Percentiles rank a stretch among this genome's conserved stretches.
phyloP scores from a whole-genome alignment of 1,284 basidiomycete species.

The Phellopilus nigrolimitatus region DNA sequence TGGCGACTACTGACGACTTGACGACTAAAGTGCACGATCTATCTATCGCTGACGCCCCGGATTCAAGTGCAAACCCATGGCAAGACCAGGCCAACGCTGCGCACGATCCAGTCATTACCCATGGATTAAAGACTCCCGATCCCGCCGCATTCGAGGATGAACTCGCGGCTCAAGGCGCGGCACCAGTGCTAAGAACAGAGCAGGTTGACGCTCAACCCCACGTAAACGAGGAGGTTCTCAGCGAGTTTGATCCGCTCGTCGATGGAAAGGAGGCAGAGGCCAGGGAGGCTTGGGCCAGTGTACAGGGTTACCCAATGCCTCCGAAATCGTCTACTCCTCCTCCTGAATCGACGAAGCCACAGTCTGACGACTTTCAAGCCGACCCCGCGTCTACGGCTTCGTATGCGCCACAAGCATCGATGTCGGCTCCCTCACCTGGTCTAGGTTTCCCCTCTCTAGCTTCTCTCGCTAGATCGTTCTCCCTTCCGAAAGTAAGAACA shows the following conservation, averaged over 20 bases:
- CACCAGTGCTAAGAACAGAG: not conserved
- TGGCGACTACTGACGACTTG: not conserved
- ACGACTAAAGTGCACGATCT: not conserved
- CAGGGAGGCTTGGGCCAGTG: slow-evolving; percentile 53
- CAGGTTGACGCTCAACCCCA: not conserved
- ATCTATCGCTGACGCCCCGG: not conserved
- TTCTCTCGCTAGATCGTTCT: slow-evolving; percentile 58
- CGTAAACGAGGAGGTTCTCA: slow-evolving; percentile 39
- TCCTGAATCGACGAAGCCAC: no score
- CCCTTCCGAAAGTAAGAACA: slow-evolving; percentile 50
- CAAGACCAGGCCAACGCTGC: not conserved
- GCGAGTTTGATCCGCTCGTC: slow-evolving; percentile 63
- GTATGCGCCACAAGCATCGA: slow-evolving; percentile 7
- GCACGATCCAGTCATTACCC: not conserved
- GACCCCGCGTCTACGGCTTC: slow-evolving; percentile 18
- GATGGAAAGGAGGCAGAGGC: slow-evolving; percentile 52
- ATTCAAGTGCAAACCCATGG: slow-evolving; percentile 6
- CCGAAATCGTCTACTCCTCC: slow-evolving; percentile 30
- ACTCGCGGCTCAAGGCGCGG: not conserved
- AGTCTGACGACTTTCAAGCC: no score
- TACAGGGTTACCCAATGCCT: slow-evolving; percentile 52
- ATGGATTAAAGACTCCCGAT: slow-evolving; percentile 9
- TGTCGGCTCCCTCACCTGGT: slow-evolving; percentile 27
- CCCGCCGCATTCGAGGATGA: not conserved
- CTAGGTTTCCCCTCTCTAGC: slow-evolving; percentile 54